These are phyloP conservation scores for Suzukiozyma palmioleophila DNA, from an alignment of 1,139 yeast species.

Conservation along the genomic window DNA sequence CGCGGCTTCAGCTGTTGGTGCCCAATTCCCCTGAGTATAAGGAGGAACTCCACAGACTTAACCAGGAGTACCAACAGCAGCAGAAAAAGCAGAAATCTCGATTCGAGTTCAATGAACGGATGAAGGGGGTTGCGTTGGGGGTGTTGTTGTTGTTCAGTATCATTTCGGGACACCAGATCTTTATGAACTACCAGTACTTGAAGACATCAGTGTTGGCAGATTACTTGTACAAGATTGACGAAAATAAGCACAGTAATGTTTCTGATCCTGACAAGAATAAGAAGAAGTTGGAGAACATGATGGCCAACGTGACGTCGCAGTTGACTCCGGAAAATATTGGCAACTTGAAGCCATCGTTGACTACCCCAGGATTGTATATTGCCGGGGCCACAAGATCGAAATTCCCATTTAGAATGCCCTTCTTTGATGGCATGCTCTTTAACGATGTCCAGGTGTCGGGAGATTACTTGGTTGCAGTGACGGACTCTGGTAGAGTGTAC, in stretches of 20 bases:
- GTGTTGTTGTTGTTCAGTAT: conserved; percentile 27
- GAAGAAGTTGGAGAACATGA: conserved; percentile 21
- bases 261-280: conserved; percentile 26
- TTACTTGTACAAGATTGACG: conserved; percentile 27
- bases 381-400: conserved; percentile 37
- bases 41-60: conserved; percentile 25
- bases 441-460: conserved; percentile 52
- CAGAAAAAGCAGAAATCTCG: conserved; percentile 19
- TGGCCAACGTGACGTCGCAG: conserved; percentile 25
- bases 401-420: conserved; percentile 56
- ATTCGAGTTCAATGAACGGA: conserved; percentile 29
- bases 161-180: conserved; percentile 34
- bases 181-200: conserved; percentile 37
- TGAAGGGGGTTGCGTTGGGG: conserved; percentile 34
- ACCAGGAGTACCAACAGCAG: conserved; percentile 22
- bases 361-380: conserved; percentile 33
- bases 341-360: conserved; percentile 21
- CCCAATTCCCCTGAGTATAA: conserved; percentile 39
- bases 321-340: conserved; percentile 25
- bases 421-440: conserved; percentile 59
- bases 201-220: conserved; percentile 19
- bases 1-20: conserved; percentile 25
- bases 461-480: conserved; percentile 56
- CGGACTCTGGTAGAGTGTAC: conserved; percentile 67
- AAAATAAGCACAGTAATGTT: conserved; percentile 22